Evolutionary conservation across 768 basidiomycete species (phyloP), one percentile per base, ranked within the genome.

Genomic region (Pleurotus djamor): DNA sequence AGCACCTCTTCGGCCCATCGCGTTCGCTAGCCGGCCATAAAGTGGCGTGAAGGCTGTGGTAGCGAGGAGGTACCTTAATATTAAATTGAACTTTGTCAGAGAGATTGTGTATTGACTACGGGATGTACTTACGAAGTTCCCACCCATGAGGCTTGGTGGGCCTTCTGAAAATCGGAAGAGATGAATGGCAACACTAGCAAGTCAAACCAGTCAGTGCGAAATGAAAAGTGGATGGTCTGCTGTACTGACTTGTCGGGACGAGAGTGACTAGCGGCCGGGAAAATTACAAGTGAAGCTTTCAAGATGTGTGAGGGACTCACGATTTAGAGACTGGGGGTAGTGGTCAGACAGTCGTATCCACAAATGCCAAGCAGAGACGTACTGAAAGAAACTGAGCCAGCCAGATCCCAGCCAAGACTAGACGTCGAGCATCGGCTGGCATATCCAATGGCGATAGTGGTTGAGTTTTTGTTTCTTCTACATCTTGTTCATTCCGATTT

Each of bases 31-130:
- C 14, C 91, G 83, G 34, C 91, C 91, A 68, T 93, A 93, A 4
- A 93, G 76, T 0, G 90, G 91, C 1, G 90, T 92, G 64, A 93
- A 92, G 0, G 91, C 91, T 70, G 87, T 90, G 14, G 83, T 90
- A 10, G 91, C 88, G 32, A 93, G 80, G 5, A 93, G 73, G 69
- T 89, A 92, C 5, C 89, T 91, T 61, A 32, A 43, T 10, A 43
- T 41, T 7, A 14, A 13, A 7, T n/a, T 32, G 17, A 28, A 50
- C 49, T 14, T 16, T 32, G n/a, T 21, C 5, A 21, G 6, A 43
- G 12, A 56, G 17, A 6, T 44, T 59, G 35, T 49, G 4, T 21
- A 32, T 32, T 21, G 28, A 55, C 14, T 4, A 38, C 12, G 37
- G 28, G 4, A 32, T 7, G 47, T 47, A 69, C 77, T 66, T 71